Evolutionary conservation across 257 asterid genomes (phyloP), one percentile per base, ranked within the genome.

Genomic region (Asclepias syriaca): DNA sequence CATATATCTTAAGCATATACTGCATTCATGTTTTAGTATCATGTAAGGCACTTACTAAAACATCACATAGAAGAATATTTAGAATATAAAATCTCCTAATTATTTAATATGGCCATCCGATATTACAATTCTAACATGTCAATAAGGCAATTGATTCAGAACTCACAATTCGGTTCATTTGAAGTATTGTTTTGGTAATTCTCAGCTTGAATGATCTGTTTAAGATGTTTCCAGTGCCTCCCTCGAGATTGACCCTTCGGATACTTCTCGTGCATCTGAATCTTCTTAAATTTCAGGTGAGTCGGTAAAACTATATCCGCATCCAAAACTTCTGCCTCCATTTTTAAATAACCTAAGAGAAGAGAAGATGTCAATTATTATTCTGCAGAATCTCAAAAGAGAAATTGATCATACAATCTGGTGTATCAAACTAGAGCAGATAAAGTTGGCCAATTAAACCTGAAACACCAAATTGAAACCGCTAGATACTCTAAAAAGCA

Each of bases 181-280:
- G 96, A 95, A 48, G 90, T 84, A 67, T 77, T 88, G 27, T 85
- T 87, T 40, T 87, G 96, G 85, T 91, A 91, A 75, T 88, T 94
- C 79, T 94, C 97, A 24, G 97, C 96, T 68, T 80, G 96, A 74
- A 94, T 79, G 48, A 94, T 80, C 86, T 94, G 98, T 83, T 89
- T 94, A 79, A 94, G 96, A 78, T 94, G 98, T 55, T 94, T 94
- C 98, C 98, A 91, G 40, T 80, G 82, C 74, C 98, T 80, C 43
- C 86, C 85, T 77, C 96, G 79, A 40, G 97, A 82, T 75, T 91
- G 98, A 15, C 98, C 98, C 82, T 90, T 93, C 0, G 98, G 98
- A 76, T 90, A 93, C 85, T 90, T 93, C 27, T 87, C 97, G 56
- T 89, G 83, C 89, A 88, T 86, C 77, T 93, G 98, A 87, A 90